A percentile compares a stretch with the other conserved stretches of the same genome.
Evolutionary conservation across 257 asterid genomes (phyloP).

Genomic region (Rhazya stricta): DNA sequence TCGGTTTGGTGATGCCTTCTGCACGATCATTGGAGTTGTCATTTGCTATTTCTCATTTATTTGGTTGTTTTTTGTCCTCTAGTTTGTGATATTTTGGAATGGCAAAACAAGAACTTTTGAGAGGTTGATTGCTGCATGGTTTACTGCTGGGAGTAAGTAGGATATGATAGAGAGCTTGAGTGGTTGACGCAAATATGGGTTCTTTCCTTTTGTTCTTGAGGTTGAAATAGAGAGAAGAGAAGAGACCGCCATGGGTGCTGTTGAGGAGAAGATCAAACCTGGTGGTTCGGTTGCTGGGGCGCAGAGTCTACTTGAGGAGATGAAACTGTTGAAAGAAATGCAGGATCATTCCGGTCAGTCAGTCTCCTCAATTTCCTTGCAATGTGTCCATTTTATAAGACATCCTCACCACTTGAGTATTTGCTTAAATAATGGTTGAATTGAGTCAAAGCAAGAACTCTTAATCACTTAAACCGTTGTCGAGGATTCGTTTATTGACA

Average conservation of each 20-base stretch:
- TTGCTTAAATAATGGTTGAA: not conserved
- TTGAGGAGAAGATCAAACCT: constrained; percentile 50
- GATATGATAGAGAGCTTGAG: constrained; percentile 8
- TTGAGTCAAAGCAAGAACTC: not conserved
- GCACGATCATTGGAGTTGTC: constrained; percentile 7
- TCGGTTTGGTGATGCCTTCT: not conserved
- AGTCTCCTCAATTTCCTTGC: constrained; percentile 3
- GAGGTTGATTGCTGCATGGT: constrained; percentile 12
- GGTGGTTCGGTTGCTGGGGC: constrained; percentile 56
- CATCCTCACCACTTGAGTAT: not conserved
- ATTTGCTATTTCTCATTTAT: constrained; percentile 9
- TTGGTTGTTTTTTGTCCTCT: constrained; percentile 11
- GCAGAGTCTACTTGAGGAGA: constrained; percentile 59
- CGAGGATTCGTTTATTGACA: not conserved
- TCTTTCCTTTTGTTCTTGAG: constrained; percentile 21
- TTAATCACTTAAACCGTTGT: not conserved
- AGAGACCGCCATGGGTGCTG: constrained; percentile 42
- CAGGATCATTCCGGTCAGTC: constrained; percentile 68
- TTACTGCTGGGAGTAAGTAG: constrained; percentile 1
- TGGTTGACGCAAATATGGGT: constrained; percentile 28
- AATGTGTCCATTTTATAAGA: not conserved
- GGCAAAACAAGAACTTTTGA: constrained; percentile 20
- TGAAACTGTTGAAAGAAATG: constrained; percentile 79
- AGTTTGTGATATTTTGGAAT: constrained; percentile 10
- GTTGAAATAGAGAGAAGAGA: constrained; percentile 22